Base-by-base conservation (phyloP, 116 monocot genomes). In the Posidonia oceanica region DNA sequence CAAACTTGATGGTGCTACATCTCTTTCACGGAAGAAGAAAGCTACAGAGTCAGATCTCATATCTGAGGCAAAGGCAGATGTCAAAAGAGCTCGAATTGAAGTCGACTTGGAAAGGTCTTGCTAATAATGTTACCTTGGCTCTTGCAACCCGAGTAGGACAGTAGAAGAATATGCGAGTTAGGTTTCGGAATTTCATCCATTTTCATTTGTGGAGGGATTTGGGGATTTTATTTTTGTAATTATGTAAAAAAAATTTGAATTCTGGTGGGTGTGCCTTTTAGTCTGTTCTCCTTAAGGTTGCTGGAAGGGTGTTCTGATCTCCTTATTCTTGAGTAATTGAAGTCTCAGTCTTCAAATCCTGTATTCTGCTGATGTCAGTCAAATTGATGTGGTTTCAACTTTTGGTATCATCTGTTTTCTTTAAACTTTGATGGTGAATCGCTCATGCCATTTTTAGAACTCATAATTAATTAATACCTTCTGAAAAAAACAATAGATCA, bases 61-160 rank as follows among this genome's bases (percentile, higher is more conserved):
- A 22, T 59, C 62, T 13, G 73, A 78, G n/a, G 38, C 41, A 12
- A 52, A 15, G 15, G 70, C 72, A 39, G 73, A 74, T 67, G 36
- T 70, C 16, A 83, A 83, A 74, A 72, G 78, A 66, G 67, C 72
- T 7, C 68, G 82, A 63, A 29, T 72, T 69, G 75, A 82, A 57
- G 60, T 62, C 44, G 75, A 80, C 11, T 1, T 3, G 37, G 39
- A 54, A 39, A 56, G 17, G 37, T 38, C 15, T 22, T 60, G 61
- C 36, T n/a, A 37, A 29, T 20, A 7, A 14, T 69, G 38, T 16
- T 38, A 12, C 14, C 23, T 67, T 23, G n/a, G 5, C 13, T 65
- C 20, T 21, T 58, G 20, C 58, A 18, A 7, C 58, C 58, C 12
- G 17, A 3, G 12, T 58, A 18, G 58, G 58, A 58, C 58, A 2